Conservation (phyloP, 768 basidiomycete species). For the Pleurotus cornucopiae region DNA sequence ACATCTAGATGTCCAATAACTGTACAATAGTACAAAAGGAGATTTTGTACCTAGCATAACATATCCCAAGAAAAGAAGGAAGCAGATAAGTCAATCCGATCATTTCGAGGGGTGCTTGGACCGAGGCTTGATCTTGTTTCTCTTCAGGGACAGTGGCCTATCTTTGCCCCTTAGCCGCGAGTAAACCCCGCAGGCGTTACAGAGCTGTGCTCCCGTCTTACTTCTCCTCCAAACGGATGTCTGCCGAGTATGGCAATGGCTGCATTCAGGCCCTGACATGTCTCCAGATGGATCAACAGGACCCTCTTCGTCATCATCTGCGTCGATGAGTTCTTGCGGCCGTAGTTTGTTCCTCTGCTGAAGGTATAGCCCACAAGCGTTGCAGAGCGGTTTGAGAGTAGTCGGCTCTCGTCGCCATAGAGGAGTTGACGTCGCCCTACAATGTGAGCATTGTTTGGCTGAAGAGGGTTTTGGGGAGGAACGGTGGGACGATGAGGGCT, state of each 20-base stretch:
- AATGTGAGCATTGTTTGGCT: slow-evolving; percentile 40
- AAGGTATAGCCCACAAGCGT: slow-evolving; percentile 44
- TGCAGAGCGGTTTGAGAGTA: slow-evolving; percentile 41
- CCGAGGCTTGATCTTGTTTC: slow-evolving; percentile 45
- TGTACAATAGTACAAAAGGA: no score
- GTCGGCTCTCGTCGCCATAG: slow-evolving; percentile 45
- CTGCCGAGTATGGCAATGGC: slow-evolving; percentile 44
- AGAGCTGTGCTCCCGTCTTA: slow-evolving; percentile 45
- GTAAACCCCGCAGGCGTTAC: slow-evolving; percentile 51
- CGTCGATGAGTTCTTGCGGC: slow-evolving; percentile 46
- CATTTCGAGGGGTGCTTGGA: slow-evolving; percentile 33
- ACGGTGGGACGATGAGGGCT: background rate
- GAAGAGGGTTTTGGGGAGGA: background rate
- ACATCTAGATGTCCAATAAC: no score
- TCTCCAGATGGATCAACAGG: slow-evolving; percentile 36
- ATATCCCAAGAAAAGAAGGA: background rate
- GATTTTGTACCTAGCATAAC: background rate
- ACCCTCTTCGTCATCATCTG: slow-evolving; percentile 37
- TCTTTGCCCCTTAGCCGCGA: slow-evolving; percentile 41
- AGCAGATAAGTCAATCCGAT: background rate
- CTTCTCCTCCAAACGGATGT: slow-evolving; percentile 49
- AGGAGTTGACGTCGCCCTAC: slow-evolving; percentile 41
- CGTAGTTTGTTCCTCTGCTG: slow-evolving; percentile 43
- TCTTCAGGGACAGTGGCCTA: slow-evolving; percentile 39
- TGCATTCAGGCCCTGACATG: slow-evolving; percentile 41